Percentiles rank a stretch among this genome's conserved stretches.
Conservation (phyloP, 192 early-diverging fungal species). For the Thamnidium elegans region DNA sequence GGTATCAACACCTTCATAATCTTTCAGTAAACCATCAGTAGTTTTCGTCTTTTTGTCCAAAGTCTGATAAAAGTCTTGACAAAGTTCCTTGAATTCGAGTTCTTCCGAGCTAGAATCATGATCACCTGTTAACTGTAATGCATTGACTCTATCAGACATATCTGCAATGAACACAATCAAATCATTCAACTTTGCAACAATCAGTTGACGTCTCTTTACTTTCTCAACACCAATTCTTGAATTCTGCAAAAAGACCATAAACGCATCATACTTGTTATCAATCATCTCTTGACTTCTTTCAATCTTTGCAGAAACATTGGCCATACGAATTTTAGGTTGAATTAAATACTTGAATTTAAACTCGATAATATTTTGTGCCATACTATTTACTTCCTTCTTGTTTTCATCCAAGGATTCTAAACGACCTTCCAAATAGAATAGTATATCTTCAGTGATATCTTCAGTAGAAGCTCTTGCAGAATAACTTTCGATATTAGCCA, state of each 20-base stretch:
- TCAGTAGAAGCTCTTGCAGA: not conserved
- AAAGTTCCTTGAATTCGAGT: conserved; percentile 18
- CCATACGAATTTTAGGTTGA: too few species aligned
- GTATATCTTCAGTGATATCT: not conserved
- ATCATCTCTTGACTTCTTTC: not conserved
- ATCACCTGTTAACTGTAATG: conserved; percentile 13
- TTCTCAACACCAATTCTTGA: conserved; percentile 22
- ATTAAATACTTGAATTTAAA: too few species aligned
- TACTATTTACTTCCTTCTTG: not conserved
- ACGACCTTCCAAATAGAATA: not conserved
- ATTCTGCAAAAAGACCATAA: conserved; percentile 22
- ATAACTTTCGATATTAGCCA: not conserved
- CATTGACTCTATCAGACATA: conserved; percentile 19
- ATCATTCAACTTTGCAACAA: conserved; percentile 22
- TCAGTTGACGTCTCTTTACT: not conserved
- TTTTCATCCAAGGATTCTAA: not conserved
- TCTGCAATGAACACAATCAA: conserved; percentile 21
- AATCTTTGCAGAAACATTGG: not conserved
- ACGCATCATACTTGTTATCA: conserved; percentile 25
- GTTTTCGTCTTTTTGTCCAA: conserved; percentile 11
- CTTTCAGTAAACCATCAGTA: conserved; percentile 3
- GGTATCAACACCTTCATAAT: not conserved
- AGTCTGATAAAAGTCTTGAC: conserved; percentile 2
- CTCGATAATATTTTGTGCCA: not conserved
- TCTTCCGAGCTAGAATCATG: conserved; percentile 18